Conservation (phyloP, 2,329 filamentous ascomycete genomes). For the Plectosphaerella sp. region DNA sequence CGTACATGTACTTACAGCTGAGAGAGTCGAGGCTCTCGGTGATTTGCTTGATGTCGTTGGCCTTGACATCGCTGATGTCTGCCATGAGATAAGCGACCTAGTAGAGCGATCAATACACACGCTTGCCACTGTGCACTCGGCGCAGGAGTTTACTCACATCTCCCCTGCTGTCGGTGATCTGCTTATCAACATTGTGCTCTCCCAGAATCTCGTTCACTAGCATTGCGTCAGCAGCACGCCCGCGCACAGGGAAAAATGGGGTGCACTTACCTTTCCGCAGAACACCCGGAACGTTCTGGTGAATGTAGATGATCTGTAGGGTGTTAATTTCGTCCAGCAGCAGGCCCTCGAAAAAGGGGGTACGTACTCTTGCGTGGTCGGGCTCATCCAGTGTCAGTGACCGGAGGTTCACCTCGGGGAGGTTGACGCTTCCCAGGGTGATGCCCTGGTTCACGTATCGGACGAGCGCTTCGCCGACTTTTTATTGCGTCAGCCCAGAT, state of each 20-base stretch:
- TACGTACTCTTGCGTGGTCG: conserved; percentile 72
- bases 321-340: conserved; percentile 9
- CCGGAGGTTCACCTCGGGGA: conserved; percentile 90
- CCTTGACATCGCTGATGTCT: conserved; percentile 84
- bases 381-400: conserved; percentile 87
- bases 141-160: conserved; percentile 52
- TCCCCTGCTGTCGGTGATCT: conserved; percentile 92
- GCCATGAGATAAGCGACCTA: conserved; percentile 94
- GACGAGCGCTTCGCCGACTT: conserved; percentile 79
- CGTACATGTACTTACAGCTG: conserved; percentile 55
- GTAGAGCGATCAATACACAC: conserved; percentile 11
- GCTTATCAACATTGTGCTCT: conserved; percentile 97
- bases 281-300: conserved; percentile 94
- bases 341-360: not conserved
- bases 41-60: conserved; percentile 78
- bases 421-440: conserved; percentile 88
- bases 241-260: not conserved
- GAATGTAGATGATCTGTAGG: conserved; percentile 79
- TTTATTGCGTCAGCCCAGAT: not conserved
- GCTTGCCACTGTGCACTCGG: not conserved
- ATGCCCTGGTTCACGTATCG: conserved; percentile 94
- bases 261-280: conserved; percentile 64
- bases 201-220: conserved; percentile 89
- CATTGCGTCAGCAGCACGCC: not conserved
- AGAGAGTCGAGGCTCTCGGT: conserved; percentile 78